Evolutionary conservation across 495 filamentous ascomycete genomes (phyloP).

Genomic region (Pseudotulostoma volvatum): DNA sequence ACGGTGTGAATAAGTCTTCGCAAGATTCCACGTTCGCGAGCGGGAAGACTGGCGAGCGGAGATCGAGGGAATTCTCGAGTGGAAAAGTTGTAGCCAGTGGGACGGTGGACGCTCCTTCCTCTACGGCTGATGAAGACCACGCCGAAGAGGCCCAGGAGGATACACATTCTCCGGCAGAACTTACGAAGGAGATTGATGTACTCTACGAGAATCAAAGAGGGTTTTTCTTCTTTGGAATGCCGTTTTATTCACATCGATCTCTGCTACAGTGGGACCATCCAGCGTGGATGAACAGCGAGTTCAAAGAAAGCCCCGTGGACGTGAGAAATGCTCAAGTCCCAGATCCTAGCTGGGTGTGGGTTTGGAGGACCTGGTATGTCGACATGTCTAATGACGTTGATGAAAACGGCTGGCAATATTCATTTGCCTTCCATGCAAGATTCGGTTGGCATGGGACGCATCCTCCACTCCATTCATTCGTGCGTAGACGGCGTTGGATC

Average conservation of each 20-base stretch:
- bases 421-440: conserved; percentile 58
- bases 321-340: conserved; percentile 85
- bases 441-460: conserved; percentile 86
- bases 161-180: conserved; percentile 2
- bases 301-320: conserved; percentile 61
- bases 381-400: conserved; percentile 81
- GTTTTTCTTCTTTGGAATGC: conserved; percentile 72
- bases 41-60: conserved; percentile 9
- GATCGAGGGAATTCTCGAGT: conserved; percentile 7
- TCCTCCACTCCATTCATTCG: conserved; percentile 86
- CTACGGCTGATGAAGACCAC: conserved; percentile 3
- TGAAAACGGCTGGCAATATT: conserved; percentile 92
- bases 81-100: conserved; percentile 5
- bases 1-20: conserved; percentile 8
- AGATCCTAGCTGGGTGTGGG: conserved; percentile 93
- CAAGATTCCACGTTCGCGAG: conserved; percentile 5
- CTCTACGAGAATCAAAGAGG: conserved; percentile 90
- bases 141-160: conserved; percentile 1
- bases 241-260: conserved; percentile 71
- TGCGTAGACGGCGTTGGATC: conserved; percentile 76
- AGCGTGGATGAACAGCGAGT: conserved; percentile 65
- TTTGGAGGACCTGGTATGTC: conserved; percentile 85
- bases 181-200: conserved; percentile 51
- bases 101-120: conserved; percentile 2
- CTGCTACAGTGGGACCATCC: conserved; percentile 76